Evolutionary conservation across 73 alveolate genomes (phyloP).

Genomic region (Paramecium caudatum): DNA sequence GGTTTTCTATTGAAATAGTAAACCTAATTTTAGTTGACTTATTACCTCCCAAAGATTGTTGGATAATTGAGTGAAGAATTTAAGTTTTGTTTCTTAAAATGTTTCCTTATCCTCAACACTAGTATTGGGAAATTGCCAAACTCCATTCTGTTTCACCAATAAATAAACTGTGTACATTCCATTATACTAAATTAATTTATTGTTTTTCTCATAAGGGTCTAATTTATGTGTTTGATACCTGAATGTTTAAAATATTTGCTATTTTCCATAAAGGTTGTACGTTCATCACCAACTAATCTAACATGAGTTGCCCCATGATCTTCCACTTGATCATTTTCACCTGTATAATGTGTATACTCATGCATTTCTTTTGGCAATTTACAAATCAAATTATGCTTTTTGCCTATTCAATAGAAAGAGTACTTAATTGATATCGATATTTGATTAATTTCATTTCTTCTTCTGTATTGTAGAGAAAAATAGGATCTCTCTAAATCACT

Average conservation of each 20-base stretch:
- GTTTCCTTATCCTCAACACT: constrained; percentile 21
- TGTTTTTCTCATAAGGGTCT: constrained; percentile 47
- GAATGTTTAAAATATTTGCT: constrained; percentile 33
- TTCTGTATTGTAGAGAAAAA: constrained; percentile 51
- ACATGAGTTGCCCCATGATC: constrained; percentile 52
- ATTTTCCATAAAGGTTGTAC: constrained; percentile 39
- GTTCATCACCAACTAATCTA: constrained; percentile 14
- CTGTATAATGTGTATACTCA: constrained; percentile 17
- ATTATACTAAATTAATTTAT: constrained; percentile 28
- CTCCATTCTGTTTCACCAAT: constrained; percentile 27
- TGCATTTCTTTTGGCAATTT: constrained; percentile 65
- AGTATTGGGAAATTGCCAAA: constrained; percentile 17
- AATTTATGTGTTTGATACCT: background rate
- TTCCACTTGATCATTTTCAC: background rate
- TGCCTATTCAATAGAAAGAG: background rate
- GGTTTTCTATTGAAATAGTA: constrained; percentile 32
- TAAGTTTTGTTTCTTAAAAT: constrained; percentile 15
- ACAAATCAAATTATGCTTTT: background rate
- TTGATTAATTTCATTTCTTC: constrained; percentile 26
- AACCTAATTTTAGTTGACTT: background rate
- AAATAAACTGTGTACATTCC: constrained; percentile 9
- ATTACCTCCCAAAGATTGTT: constrained; percentile 34
- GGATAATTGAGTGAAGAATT: background rate
- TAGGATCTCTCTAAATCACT: constrained; percentile 44
- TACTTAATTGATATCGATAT: constrained; percentile 46